Conservation (phyloP, 2,329 filamentous ascomycete genomes). For the Penicillium crustosum region DNA sequence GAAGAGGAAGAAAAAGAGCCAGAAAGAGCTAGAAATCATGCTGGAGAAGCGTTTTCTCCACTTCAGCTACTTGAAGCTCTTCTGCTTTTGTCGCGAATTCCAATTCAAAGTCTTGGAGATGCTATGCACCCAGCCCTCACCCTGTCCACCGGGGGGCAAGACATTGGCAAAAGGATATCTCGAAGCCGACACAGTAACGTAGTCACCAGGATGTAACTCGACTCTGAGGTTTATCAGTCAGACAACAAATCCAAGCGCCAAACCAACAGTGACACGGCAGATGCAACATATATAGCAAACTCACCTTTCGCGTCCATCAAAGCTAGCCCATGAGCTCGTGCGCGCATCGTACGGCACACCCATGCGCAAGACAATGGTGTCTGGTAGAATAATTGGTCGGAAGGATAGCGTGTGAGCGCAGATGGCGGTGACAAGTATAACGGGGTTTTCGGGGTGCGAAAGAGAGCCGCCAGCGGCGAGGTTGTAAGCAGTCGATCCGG, state of each 20-base stretch:
- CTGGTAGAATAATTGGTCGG: slow-evolving; percentile 91
- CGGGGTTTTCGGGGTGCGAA: slow-evolving; percentile 93
- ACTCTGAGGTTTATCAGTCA: slow-evolving; percentile 36
- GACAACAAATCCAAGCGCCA: background rate
- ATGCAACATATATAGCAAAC: slow-evolving; percentile 8
- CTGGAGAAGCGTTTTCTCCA: background rate
- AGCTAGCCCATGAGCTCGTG: slow-evolving; percentile 93
- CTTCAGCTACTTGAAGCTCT: slow-evolving; percentile 33
- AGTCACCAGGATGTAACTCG: slow-evolving; percentile 51
- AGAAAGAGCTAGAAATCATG: background rate
- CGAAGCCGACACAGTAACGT: slow-evolving; percentile 54
- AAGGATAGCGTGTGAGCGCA: slow-evolving; percentile 95
- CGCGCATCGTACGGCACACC: slow-evolving; percentile 94
- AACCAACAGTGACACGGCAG: background rate
- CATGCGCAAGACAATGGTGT: slow-evolving; percentile 88
- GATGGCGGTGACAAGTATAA: slow-evolving; percentile 91
- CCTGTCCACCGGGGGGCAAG: slow-evolving; percentile 44
- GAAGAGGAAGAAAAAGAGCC: background rate
- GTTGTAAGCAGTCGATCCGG: slow-evolving; percentile 93
- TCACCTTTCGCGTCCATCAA: slow-evolving; percentile 83
- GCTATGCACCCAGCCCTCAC: slow-evolving; percentile 53
- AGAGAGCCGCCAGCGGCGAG: slow-evolving; percentile 92
- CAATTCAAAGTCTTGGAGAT: slow-evolving; percentile 53
- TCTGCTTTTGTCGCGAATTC: slow-evolving; percentile 51
- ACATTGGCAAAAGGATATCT: slow-evolving; percentile 54